These are phyloP conservation scores for Phytopythium kandeliae DNA, from an alignment of 352 stramenopile genomes.

Conservation along the genomic window DNA sequence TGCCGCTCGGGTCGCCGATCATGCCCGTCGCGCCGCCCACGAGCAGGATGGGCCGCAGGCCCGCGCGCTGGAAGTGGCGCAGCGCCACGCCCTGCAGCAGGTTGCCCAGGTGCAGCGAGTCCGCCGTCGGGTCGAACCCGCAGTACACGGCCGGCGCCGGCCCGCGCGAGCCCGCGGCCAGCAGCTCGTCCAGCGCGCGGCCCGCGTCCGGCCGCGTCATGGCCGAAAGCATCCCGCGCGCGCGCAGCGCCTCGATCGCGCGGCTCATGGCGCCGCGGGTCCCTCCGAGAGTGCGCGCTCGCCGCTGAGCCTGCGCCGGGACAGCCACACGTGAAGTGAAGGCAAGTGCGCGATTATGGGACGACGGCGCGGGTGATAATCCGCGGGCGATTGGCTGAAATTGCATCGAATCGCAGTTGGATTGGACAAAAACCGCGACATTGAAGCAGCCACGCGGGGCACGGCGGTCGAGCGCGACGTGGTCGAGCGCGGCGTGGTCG, in stretches of 20 bases:
- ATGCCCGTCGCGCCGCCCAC: conserved; percentile 86
- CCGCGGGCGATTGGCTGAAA: no score
- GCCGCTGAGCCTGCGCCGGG: no score
- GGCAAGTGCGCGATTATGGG: not conserved
- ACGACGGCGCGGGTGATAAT: not conserved
- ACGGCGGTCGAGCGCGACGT: no score
- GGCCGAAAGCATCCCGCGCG: conserved; percentile 69
- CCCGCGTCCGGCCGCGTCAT: conserved; percentile 64
- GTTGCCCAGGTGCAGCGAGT: conserved; percentile 90
- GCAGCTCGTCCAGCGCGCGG: conserved; percentile 39
- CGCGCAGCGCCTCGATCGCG: conserved; percentile 49
- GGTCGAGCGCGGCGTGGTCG: no score
- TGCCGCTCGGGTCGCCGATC: conserved; percentile 98
- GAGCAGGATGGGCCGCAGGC: conserved; percentile 88
- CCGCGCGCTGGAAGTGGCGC: conserved; percentile 83
- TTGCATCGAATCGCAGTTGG: no score
- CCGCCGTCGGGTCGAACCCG: conserved; percentile 90
- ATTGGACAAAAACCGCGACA: no score
- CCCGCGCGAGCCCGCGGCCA: conserved; percentile 11
- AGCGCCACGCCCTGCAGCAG: conserved; percentile 83
- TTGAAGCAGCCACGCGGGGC: no score
- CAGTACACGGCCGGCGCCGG: conserved; percentile 65
- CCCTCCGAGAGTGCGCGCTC: no score
- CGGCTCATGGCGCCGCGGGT: conserved; percentile 80
- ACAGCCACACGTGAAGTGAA: not conserved